phyloP scores from a whole-genome alignment of 2,329 filamentous ascomycete species.

The Fusarium sarcochroum region DNA sequence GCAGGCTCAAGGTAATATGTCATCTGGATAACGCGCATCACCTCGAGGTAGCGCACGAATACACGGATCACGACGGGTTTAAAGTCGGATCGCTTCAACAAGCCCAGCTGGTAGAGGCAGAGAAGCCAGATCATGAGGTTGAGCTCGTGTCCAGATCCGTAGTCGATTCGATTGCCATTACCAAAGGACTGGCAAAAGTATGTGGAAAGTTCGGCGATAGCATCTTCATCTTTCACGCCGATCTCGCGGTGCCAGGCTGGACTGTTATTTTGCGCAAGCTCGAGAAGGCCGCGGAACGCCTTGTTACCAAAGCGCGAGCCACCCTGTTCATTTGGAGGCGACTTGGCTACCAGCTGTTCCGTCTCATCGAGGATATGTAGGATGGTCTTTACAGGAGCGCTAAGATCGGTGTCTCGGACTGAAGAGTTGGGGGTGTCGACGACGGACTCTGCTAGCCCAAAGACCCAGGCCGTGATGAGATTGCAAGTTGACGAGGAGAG shows the following conservation, averaged over 20 bases:
- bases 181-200: constrained; percentile 91
- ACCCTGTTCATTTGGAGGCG: constrained; percentile 86
- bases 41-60: constrained; percentile 83
- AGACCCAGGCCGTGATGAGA: constrained; percentile 87
- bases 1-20: constrained; percentile 98
- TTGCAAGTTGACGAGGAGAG: constrained; percentile 80
- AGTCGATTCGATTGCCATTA: constrained; percentile 90
- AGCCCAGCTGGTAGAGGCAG: constrained; percentile 85
- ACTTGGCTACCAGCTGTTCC: constrained; percentile 74
- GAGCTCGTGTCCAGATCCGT: constrained; percentile 96
- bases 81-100: constrained; percentile 77
- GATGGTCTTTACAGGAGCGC: constrained; percentile 73
- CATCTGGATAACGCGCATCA: constrained; percentile 91
- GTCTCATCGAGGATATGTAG: constrained; percentile 78
- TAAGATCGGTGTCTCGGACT: constrained; percentile 68
- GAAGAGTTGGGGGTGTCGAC: constrained; percentile 77
- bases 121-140: constrained; percentile 98
- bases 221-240: constrained; percentile 64
- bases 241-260: constrained; percentile 75
- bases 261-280: constrained; percentile 71
- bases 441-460: constrained; percentile 86
- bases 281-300: constrained; percentile 86
- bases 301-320: constrained; percentile 97
- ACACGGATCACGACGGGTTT: constrained; percentile 80
- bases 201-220: constrained; percentile 78